Percentiles rank a stretch among this genome's conserved stretches.
Conservation (phyloP, 176 grass and related monocot species). For the Zoysia pacifica region DNA sequence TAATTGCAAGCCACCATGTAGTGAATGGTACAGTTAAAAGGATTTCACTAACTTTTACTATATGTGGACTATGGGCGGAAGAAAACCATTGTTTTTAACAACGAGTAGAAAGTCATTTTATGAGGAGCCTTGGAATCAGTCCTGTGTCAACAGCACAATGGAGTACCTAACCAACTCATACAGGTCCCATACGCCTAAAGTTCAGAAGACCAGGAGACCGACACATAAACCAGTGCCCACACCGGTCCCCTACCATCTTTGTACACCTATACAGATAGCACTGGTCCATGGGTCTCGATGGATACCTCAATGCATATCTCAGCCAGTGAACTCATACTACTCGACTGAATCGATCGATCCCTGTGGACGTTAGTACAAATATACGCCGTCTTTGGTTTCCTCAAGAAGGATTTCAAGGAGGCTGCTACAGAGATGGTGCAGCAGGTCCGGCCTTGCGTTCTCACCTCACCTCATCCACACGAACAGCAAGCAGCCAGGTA, state of each 20-base stretch:
- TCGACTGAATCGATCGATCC: constrained; percentile 2
- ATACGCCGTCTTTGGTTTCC: constrained; percentile 51
- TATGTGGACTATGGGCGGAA: too few relatives aligned
- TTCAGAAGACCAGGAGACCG: constrained; percentile 16
- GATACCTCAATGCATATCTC: not conserved
- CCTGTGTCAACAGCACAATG: not conserved
- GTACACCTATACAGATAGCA: constrained; percentile 21
- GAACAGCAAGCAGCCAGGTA: not conserved
- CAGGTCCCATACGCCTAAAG: constrained; percentile 32
- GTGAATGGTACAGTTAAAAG: too few relatives aligned
- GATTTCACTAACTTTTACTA: too few relatives aligned
- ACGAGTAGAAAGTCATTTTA: too few relatives aligned
- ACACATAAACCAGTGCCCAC: constrained; percentile 1
- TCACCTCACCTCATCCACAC: constrained; percentile 34
- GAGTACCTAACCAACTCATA: constrained; percentile 23
- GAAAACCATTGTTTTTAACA: too few relatives aligned
- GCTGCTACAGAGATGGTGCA: not conserved
- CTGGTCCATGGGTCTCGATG: constrained; percentile 4
- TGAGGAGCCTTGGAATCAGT: too few relatives aligned
- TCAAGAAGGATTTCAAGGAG: constrained; percentile 46
- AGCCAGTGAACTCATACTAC: constrained; percentile 23
- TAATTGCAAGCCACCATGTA: too few relatives aligned
- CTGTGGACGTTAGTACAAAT: constrained; percentile 34
- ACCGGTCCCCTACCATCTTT: constrained; percentile 29
- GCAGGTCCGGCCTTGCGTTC: constrained; percentile 34